Percentiles rank a stretch among this genome's conserved stretches.
These are phyloP conservation scores for Dothidotthia symphoricarpi DNA, from an alignment of 2,329 filamentous ascomycete species.

Conservation along the genomic window DNA sequence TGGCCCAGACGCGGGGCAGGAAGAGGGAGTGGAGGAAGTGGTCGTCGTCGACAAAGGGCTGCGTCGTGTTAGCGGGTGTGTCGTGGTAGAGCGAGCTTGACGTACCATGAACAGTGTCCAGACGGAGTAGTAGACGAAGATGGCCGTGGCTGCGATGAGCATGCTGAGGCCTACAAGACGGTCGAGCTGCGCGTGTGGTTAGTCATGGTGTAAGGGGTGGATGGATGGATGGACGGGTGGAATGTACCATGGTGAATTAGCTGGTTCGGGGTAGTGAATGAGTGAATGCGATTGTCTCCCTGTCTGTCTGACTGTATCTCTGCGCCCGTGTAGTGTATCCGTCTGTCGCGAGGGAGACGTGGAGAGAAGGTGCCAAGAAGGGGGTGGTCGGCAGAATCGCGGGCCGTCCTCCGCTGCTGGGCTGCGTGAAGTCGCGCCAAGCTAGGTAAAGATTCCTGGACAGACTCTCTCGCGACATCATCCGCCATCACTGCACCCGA, in stretches of 20 bases:
- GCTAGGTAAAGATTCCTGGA: too few relatives aligned
- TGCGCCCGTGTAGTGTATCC: too few relatives aligned
- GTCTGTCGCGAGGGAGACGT: conserved; percentile 5
- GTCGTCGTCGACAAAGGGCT: conserved; percentile 97
- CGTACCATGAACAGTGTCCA: conserved; percentile 96
- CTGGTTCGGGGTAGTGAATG: conserved; percentile 9
- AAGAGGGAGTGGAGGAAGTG: conserved; percentile 94
- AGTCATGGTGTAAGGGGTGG: too few relatives aligned
- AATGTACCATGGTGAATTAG: conserved; percentile 30
- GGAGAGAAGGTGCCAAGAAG: conserved; percentile 8
- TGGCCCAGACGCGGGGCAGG: conserved; percentile 96
- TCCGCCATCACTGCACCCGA: conserved; percentile 2
- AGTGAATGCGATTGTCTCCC: conserved; percentile 15
- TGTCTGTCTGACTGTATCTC: too few relatives aligned
- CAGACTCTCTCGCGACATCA: background rate
- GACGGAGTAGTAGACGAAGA: conserved; percentile 91
- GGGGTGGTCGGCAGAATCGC: conserved; percentile 16
- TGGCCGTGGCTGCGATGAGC: conserved; percentile 69
- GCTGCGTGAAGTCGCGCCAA: too few relatives aligned
- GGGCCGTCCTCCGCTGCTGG: conserved; percentile 19
- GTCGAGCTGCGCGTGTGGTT: conserved; percentile 70
- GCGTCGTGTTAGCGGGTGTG: conserved; percentile 1
- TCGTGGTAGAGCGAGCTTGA: background rate
- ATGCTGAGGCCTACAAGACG: conserved; percentile 76
- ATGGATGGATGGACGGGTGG: too few relatives aligned